Evolutionary conservation across 306 rosid genomes (phyloP), one percentile per base, ranked within the genome.

Genomic region (Sophora flavescens): DNA sequence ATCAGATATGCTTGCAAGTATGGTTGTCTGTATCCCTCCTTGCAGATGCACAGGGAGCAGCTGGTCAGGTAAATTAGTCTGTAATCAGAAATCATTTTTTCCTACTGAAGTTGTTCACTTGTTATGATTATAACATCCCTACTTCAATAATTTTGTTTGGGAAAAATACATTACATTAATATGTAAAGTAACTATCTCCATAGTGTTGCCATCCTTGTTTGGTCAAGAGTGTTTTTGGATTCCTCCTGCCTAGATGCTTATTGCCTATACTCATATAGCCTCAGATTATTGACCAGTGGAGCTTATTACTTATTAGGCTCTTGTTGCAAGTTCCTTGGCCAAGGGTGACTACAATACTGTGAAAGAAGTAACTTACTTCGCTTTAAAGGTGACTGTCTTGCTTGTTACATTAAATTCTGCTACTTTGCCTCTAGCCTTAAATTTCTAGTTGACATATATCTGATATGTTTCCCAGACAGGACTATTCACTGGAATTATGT

Each of bases 1-100:
- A 70, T 70, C 76, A 70, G 51, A 70, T 70, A 70, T 70, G 76
- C 63, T 53, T 70, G 38, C 76, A 70, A 70, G 63, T 70, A 53
- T 70, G 76, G 76, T 54, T 70, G 6, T 70, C 63, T 11, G 76
- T 70, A 6, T 70, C 76, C 63, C 76, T 70, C 63, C 76, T 70
- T 70, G 64, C 52, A 16, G 76, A 70, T 54, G 76, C 76, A 70
- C 76, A 70, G 12, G 76, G 64, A 28, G 73, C 59, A 45, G 73
- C 73, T 68, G 41, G 42, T 68, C 73, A 68, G 73, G 73, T 68
- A 47, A 14, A 47, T 26, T 6, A 26, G 13, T 47, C 1, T 22
- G 22, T 22, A 14, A 1, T 68, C 18, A 3, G 12, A 28, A 13
- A 47, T 30, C 16, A 41, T 35, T 41, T 42, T 65, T 41, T 42